Conservation (phyloP, 345 rosid species). For the Eucalyptus globulus region DNA sequence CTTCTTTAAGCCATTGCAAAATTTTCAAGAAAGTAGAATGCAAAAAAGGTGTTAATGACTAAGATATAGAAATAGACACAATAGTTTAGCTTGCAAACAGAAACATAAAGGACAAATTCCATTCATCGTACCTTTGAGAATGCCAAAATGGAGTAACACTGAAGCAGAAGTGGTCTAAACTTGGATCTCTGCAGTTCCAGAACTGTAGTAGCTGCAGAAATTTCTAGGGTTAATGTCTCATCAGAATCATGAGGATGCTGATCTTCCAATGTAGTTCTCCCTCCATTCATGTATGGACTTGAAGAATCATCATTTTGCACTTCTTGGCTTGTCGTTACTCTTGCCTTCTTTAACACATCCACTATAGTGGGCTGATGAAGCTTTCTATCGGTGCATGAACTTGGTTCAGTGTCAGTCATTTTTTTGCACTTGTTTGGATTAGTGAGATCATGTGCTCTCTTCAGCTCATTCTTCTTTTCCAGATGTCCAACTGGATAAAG, state of each 20-base stretch:
- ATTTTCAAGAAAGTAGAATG: background rate
- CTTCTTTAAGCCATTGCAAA: background rate
- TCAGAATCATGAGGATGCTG: conserved; percentile 12
- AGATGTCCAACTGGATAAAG: conserved; percentile 8
- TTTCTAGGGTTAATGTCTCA: conserved; percentile 33
- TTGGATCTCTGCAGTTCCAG: conserved; percentile 62
- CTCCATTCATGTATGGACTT: conserved; percentile 7
- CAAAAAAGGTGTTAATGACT: background rate
- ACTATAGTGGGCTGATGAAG: conserved; percentile 48
- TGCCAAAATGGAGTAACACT: conserved; percentile 50
- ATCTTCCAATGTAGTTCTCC: conserved; percentile 7
- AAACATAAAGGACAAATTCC: background rate
- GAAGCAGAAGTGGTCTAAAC: conserved; percentile 63
- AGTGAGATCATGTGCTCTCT: conserved; percentile 12
- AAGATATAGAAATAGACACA: background rate
- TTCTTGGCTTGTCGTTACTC: conserved; percentile 36
- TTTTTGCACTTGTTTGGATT: conserved; percentile 19
- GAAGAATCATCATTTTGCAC: conserved; percentile 22
- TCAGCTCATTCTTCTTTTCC: conserved; percentile 28
- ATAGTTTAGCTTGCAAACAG: background rate
- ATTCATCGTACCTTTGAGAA: conserved; percentile 42
- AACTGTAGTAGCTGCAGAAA: conserved; percentile 35
- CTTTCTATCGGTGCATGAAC: conserved; percentile 22
- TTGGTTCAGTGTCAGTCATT: conserved; percentile 15
- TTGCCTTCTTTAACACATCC: conserved; percentile 44